Base-by-base conservation (phyloP, 139 green algal genomes). In the Coelastrella sp. region DNA sequence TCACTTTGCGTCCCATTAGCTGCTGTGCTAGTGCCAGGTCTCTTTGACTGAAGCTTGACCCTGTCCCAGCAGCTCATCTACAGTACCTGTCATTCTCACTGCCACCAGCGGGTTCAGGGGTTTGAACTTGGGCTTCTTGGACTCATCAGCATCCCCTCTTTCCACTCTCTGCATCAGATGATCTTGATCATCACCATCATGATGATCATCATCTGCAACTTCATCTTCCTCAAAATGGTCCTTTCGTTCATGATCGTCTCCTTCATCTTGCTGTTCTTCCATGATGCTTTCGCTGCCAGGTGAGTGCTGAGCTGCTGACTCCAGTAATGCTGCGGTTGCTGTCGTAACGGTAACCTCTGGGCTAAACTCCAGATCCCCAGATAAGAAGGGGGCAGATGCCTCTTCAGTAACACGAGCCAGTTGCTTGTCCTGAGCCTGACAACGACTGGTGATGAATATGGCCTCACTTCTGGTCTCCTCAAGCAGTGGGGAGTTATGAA, bases 391-490 rank as follows among this genome's bases (percentile, higher is more conserved):
- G 4, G 57, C 43, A 19, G 45, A n/a, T 5, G 0, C 37, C 25
- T 35, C 38, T 5, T 63, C 38, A 27, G 62, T 38, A 21, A 79
- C 48, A 45, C 79, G 32, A 13, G 45, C 66, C 2, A 78, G 79
- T 17, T 63, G 41, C 41, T 50, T 13, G 0, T 84, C 77, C 43
- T 84, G 77, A 34, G 53, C 77, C 25, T 75, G 60, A 2, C 74
- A 25, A 3, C 59, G 38, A 40, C 21, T 84, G 77, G 77, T 60
- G 21, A 84, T 84, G 59, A 84, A 84, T 9, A 75, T 13, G 4
- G 48, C 79, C 8, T 85, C 79, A 38, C 64, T 77, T 64, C 27
- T 84, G 59, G 48, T 81, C 48, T 81, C 73, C 7, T 32, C 48
- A 17, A 81, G 23, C 2, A 81, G 6, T 0, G 21, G 73, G 2